Evolutionary conservation across 805 yeast species (phyloP).

Genomic region (Cyberlindnera americana): DNA sequence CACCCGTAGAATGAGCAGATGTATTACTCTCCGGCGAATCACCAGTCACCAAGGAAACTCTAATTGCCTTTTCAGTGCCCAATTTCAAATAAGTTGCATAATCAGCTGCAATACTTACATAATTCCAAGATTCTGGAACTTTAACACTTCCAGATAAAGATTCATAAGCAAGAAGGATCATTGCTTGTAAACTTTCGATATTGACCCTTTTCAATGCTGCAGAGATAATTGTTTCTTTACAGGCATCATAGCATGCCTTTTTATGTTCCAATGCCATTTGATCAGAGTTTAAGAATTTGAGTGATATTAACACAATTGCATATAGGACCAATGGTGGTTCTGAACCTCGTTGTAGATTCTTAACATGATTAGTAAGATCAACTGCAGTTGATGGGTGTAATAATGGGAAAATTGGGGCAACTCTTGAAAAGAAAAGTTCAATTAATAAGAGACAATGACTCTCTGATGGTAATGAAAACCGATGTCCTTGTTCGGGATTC

Average conservation of each 20-base stretch:
- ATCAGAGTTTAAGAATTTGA: conserved; percentile 21
- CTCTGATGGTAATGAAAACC: conserved; percentile 14
- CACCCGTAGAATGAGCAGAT: conserved; percentile 16
- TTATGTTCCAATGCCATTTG: conserved; percentile 17
- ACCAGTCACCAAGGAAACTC: conserved; percentile 10
- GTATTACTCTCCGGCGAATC: conserved; percentile 22
- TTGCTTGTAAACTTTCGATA: conserved; percentile 22
- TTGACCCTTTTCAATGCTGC: conserved; percentile 20
- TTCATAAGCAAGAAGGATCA: conserved; percentile 24
- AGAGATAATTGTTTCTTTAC: conserved; percentile 22
- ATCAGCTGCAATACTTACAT: conserved; percentile 26
- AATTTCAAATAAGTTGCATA: conserved; percentile 25
- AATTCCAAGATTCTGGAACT: conserved; percentile 28
- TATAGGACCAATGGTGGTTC: conserved; percentile 21
- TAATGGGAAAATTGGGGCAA: conserved; percentile 23
- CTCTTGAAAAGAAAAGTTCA: conserved; percentile 20
- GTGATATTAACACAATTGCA: conserved; percentile 20
- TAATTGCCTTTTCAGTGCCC: conserved; percentile 15
- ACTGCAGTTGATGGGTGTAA: conserved; percentile 20
- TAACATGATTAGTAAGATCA: conserved; percentile 10
- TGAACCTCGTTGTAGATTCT: conserved; percentile 1
- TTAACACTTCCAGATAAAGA: conserved; percentile 22
- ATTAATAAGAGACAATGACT: conserved; percentile 15
- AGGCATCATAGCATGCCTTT: conserved; percentile 9
- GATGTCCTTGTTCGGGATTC: conserved; percentile 12